Evolutionary conservation across 1,284 basidiomycete species (phyloP), one percentile per base, ranked within the genome.

Genomic region (Irpex sp.): DNA sequence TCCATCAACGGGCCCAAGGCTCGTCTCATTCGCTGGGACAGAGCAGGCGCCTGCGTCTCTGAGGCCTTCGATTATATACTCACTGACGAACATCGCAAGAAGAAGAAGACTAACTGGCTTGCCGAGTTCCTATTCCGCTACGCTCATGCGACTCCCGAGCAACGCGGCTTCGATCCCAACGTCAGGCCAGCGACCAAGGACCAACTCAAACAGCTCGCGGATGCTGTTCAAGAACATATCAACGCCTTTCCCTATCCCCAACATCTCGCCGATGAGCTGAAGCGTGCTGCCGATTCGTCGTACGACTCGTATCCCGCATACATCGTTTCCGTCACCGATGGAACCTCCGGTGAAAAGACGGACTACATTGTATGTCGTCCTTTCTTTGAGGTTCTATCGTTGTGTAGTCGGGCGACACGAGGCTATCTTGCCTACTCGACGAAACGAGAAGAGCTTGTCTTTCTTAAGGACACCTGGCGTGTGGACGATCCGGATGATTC

Each of bases 11-110:
- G 47, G 6, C n/a, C 9, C 26, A 5, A 34, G 13, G 61, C 61
- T 15, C 69, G 74, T 2, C 62, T 76, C 49, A 49, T 73, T 26
- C 69, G 72, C 6, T 72, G 73, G 68, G 74, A 76, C 58, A 70
- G 70, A 13, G 65, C 72, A 1, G 74, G 72, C 0, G 67, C 62
- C 5, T 62, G 75, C 19, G 72, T 76, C n/a, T 68, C 71, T 8
- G 60, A 64, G 11, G 56, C 59, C 0, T 73, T 75, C 67, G 62
- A 75, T 62, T 72, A 69, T 48, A 63, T 51, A 8, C n/a, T 26
- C 26, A 26, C 26, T 26, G 26, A 26, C 26, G 26, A 26, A 26
- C 26, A 26, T 26, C 26, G 65, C 3, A 37, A 65, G 5, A 15
- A 7, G 6, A 17, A 26, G 26, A 26, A 26, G 26, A 4, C 19